Conservation (phyloP, 495 filamentous ascomycete species). For the Pyrenopolyporus hunteri region DNA sequence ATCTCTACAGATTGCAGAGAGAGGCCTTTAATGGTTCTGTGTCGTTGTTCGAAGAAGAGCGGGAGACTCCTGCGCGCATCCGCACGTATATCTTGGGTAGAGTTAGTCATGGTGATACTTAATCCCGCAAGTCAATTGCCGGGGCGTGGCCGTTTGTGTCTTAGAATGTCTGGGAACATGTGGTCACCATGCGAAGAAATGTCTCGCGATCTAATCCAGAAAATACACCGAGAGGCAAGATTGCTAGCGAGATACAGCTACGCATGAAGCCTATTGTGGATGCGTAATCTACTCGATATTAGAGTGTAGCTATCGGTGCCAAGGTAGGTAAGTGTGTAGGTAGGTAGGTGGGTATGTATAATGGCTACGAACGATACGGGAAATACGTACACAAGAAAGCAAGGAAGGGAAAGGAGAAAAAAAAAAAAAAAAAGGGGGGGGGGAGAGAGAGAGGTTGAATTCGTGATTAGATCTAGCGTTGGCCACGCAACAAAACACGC, state of each 20-base stretch:
- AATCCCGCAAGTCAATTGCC: constrained; percentile 17
- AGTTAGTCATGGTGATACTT: too few relatives aligned
- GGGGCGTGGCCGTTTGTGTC: constrained; percentile 21
- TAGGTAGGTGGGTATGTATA: background rate
- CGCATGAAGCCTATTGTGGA: constrained; percentile 13
- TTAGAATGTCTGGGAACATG: constrained; percentile 25
- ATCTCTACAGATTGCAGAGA: background rate
- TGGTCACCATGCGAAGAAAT: constrained; percentile 34
- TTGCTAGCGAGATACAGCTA: constrained; percentile 1
- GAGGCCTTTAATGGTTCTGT: background rate
- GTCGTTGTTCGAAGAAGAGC: background rate
- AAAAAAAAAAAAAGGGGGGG: too few relatives aligned
- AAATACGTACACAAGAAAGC: too few relatives aligned
- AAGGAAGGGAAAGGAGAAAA: too few relatives aligned
- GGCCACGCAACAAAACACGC: too few relatives aligned
- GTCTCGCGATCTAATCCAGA: constrained; percentile 24
- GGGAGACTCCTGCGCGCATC: too few relatives aligned
- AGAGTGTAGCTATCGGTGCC: too few relatives aligned
- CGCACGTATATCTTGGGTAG: too few relatives aligned
- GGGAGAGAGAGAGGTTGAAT: too few relatives aligned
- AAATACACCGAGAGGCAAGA: constrained; percentile 9
- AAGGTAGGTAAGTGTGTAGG: background rate
- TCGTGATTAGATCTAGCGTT: too few relatives aligned
- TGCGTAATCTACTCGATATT: constrained; percentile 16
- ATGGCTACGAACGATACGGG: too few relatives aligned